Base-by-base conservation (phyloP, 345 rosid species). In the Schrenkiella parvula region DNA sequence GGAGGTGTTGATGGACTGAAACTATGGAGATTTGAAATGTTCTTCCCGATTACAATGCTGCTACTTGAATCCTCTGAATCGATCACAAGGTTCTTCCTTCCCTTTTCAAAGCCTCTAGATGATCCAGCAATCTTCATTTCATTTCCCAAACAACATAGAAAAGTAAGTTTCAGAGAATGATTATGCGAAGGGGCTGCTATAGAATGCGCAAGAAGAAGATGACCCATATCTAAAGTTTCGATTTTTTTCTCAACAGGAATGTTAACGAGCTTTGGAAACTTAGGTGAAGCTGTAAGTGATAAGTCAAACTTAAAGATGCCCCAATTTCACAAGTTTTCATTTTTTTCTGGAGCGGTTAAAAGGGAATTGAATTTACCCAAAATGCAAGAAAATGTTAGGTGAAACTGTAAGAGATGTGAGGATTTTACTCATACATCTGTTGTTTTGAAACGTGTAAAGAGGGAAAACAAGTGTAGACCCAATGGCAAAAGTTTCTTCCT, bases 1-100 rank as follows among this genome's bases (percentile, higher is more conserved):
- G 97, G 95, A 0, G 96, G 98, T 19, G 98, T 95, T 10, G 96
- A 86, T 1, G 98, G 98, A 1, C 82, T 83, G 67, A 92, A 92
- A 79, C 90, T 88, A 44, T 80, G 91, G 37, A 78, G 43, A 58
- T 66, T 71, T 56, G 76, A 41, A 13, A 55, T 81, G 72, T 75
- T 73, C 74, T 54, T 79, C 58, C 78, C 85, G 53, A 80, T 77
- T 75, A 82, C 78, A 81, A 82, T 80, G 86, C 82, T 80, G 84
- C 93, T 85, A 77, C 85, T 83, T 2, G 97, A 91, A 37, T 88
- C 97, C 73, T 88, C 93, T 2, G 95, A 83, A 47, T 92, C 93
- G 2, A 83, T 82, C 43, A 79, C 55, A 74, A 79, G 58, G 38
- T 74, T 63, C 84, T 71, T 86, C 79, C 64, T 85, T 59, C 81